These are phyloP conservation scores for Picochlorum costavermella DNA, from an alignment of 139 green algal genomes.

Conservation along the genomic window DNA sequence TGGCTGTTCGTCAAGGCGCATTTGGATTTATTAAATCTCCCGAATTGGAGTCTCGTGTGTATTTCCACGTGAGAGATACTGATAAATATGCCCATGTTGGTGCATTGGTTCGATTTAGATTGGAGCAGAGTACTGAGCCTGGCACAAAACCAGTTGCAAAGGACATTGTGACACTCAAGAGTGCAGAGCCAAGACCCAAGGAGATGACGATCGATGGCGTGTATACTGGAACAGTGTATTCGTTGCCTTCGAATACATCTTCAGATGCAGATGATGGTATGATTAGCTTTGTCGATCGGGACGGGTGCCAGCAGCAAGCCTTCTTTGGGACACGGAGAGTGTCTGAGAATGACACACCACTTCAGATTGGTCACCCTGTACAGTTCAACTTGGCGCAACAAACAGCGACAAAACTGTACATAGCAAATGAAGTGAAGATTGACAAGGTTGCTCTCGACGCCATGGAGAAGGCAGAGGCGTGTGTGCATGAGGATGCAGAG, in stretches of 20 bases:
- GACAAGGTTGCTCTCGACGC: neutral
- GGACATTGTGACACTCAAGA: constrained; percentile 5
- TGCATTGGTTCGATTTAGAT: constrained; percentile 17
- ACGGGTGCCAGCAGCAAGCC: constrained; percentile 18
- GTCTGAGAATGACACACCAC: neutral
- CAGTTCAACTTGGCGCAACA: constrained; percentile 25
- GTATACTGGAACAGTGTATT: constrained; percentile 1
- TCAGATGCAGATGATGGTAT: constrained; percentile 24
- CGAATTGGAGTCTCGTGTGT: constrained; percentile 21
- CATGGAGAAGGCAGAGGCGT: neutral
- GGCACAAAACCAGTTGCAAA: constrained; percentile 23
- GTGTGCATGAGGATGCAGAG: neutral
- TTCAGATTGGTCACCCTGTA: constrained; percentile 25
- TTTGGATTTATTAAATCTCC: constrained; percentile 33
- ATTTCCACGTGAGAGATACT: constrained; percentile 29
- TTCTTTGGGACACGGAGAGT: constrained; percentile 3
- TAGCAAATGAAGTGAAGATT: constrained; percentile 14
- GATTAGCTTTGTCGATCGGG: constrained; percentile 20
- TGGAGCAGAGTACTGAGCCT: constrained; percentile 17
- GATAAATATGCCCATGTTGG: constrained; percentile 7
- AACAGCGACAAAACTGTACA: neutral
- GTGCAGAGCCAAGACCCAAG: neutral
- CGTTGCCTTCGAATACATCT: neutral
- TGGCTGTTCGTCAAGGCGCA: constrained; percentile 22
- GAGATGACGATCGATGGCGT: neutral